phyloP scores from a whole-genome alignment of 768 basidiomycete genomes.

The Mycena floridula region DNA sequence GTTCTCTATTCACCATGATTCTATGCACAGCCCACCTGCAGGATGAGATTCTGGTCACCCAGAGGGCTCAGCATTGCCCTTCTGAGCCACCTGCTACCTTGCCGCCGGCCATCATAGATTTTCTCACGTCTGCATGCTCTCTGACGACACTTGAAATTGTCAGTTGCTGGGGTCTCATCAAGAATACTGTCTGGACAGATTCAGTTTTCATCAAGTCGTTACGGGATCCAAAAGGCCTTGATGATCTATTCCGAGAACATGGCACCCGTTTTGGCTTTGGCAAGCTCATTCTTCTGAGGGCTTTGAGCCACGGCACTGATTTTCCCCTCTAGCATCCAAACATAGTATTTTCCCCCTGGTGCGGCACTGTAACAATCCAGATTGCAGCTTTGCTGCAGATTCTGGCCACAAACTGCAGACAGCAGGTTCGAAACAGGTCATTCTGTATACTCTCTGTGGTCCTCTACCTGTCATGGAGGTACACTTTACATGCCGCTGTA shows the following conservation, averaged over 20 bases:
- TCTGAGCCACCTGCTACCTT: background rate
- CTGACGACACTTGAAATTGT: background rate
- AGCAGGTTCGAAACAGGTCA: background rate
- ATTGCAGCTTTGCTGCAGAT: background rate
- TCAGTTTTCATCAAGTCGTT: background rate
- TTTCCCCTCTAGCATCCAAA: background rate
- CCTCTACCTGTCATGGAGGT: background rate
- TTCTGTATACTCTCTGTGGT: background rate
- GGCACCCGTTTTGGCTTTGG: background rate
- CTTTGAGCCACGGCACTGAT: background rate
- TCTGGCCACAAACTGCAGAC: background rate
- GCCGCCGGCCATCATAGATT: background rate
- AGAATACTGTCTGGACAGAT: background rate
- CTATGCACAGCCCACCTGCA: background rate
- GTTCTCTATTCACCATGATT: too few species aligned
- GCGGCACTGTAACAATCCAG: constrained; percentile 1
- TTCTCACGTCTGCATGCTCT: background rate
- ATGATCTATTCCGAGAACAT: background rate
- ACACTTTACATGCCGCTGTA: background rate
- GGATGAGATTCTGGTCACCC: background rate
- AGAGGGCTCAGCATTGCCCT: background rate
- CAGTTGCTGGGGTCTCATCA: background rate
- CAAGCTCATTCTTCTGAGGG: background rate
- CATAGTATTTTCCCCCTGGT: background rate
- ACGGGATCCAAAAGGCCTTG: background rate